A percentile compares a stretch with the other conserved stretches of the same genome.
Evolutionary conservation across 495 filamentous ascomycete species (phyloP).

Genomic region (Sphaerosporella brunnea): DNA sequence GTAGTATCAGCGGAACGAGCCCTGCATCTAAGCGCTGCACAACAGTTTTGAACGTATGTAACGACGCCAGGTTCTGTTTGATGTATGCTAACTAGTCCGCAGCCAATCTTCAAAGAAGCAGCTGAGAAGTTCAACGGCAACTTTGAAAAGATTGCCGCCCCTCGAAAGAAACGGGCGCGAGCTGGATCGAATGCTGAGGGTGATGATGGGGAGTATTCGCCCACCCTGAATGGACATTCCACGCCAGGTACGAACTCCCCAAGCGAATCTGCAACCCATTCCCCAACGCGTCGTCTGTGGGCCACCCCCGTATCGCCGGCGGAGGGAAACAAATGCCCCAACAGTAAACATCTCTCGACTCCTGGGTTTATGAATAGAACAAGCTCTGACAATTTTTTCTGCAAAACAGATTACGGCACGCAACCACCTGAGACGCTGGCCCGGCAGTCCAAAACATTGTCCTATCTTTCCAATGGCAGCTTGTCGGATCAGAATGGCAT

Average conservation of each 20-base stretch:
- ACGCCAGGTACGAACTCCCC: conserved; percentile 21
- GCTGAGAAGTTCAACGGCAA: conserved; percentile 45
- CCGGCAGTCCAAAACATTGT: conserved; percentile 24
- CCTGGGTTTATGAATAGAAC: conserved; percentile 11
- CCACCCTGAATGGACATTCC: conserved; percentile 26
- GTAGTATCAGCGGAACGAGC: conserved; percentile 59
- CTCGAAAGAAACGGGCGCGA: conserved; percentile 41
- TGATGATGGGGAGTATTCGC: conserved; percentile 31
- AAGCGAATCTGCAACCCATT: conserved; percentile 19
- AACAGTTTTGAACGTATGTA: conserved; percentile 46
- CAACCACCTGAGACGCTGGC: conserved; percentile 21
- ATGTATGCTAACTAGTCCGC: conserved; percentile 21
- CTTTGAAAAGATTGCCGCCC: conserved; percentile 23
- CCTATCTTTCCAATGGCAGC: no score
- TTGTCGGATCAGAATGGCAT: conserved; percentile 68
- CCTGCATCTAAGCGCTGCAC: conserved; percentile 77
- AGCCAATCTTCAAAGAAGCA: conserved; percentile 67
- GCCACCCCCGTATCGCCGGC: conserved; percentile 29
- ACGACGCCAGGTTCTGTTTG: no score
- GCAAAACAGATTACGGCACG: conserved; percentile 18
- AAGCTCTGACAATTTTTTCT: conserved; percentile 25
- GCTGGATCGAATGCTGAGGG: conserved; percentile 26
- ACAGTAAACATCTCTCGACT: conserved; percentile 2
- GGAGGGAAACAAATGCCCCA: conserved; percentile 9
- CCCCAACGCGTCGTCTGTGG: conserved; percentile 31